These are phyloP conservation scores for Cetraspora pellucida DNA, from an alignment of 192 early-diverging fungal species.

Conservation along the genomic window DNA sequence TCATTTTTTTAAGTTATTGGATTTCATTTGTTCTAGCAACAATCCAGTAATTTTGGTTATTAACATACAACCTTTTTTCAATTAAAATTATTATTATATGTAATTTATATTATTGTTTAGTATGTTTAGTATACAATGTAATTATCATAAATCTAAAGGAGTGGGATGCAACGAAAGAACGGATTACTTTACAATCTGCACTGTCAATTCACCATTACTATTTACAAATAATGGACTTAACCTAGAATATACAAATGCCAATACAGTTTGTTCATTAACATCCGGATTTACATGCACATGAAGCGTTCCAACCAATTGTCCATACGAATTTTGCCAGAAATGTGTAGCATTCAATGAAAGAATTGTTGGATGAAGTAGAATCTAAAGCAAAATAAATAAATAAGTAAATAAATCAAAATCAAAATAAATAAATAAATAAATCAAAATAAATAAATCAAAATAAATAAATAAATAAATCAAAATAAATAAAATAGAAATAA, in stretches of 20 bases:
- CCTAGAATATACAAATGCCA: conserved; percentile 49
- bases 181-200: conserved; percentile 43
- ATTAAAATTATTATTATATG: no score
- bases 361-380: conserved; percentile 49
- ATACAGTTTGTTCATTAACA: conserved; percentile 52
- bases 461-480: no score
- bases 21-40: no score
- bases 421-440: neutral
- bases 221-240: conserved; percentile 45
- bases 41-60: no score
- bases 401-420: neutral
- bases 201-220: conserved; percentile 50
- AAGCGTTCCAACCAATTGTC: conserved; percentile 52
- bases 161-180: no score
- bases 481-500: no score
- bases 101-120: no score
- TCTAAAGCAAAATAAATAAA: conserved; percentile 25
- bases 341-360: conserved; percentile 51
- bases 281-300: conserved; percentile 48
- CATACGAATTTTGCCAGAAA: conserved; percentile 61
- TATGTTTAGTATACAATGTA: no score
- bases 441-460: no score
- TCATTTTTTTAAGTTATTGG: no score
- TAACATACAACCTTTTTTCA: no score
- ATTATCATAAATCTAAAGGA: no score